Percentiles rank a stretch among this genome's conserved stretches.
These are phyloP conservation scores for Vaccinium darrowii DNA, from an alignment of 148 eudicot genomes.

Conservation along the genomic window DNA sequence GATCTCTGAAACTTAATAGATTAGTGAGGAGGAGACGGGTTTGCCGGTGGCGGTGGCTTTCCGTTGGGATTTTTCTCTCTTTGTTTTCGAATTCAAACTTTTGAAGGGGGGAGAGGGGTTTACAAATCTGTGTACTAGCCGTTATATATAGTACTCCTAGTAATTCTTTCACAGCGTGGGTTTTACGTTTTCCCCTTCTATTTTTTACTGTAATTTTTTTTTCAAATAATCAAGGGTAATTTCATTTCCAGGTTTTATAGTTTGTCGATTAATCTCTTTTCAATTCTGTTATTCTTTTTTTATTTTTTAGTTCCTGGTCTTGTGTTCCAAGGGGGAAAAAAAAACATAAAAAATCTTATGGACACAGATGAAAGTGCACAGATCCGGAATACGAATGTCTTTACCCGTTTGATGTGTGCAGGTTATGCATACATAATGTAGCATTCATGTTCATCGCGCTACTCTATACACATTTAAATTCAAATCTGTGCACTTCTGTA, in stretches of 20 bases:
- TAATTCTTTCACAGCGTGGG: background rate
- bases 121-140: background rate
- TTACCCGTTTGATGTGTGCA: too few relatives aligned
- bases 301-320: too few relatives aligned
- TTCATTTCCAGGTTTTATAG: background rate
- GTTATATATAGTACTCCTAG: background rate
- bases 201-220: background rate
- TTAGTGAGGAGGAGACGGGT: background rate
- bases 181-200: background rate
- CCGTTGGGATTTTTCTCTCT: background rate
- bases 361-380: background rate
- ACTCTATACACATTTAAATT: too few relatives aligned
- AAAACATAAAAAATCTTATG: too few relatives aligned
- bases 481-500: background rate
- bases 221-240: background rate
- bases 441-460: background rate
- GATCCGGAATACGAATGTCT: too few relatives aligned
- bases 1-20: constrained; percentile 6
- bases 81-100: constrained; percentile 11
- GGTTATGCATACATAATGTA: too few relatives aligned
- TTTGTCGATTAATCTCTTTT: background rate
- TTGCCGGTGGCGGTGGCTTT: background rate
- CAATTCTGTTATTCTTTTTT: background rate
- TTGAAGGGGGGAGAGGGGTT: background rate
- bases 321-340: background rate